Percentiles rank a stretch among this genome's conserved stretches.
These are phyloP conservation scores for Aegilops longissima DNA, from an alignment of 176 grass and related monocot genomes.

Conservation along the genomic window DNA sequence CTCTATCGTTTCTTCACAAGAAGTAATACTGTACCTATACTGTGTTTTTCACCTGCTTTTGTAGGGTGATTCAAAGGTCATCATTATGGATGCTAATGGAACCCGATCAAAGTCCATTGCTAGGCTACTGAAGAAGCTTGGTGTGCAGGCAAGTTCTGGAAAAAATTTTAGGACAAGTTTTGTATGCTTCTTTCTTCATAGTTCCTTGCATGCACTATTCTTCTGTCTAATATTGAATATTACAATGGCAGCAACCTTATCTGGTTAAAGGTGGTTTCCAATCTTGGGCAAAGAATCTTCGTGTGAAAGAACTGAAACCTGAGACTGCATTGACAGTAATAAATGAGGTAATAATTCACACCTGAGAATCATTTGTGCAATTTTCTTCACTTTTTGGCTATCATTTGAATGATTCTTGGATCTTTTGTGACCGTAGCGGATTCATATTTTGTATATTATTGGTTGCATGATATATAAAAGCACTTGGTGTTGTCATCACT, in stretches of 20 bases:
- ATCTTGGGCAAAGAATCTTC: conserved; percentile 82
- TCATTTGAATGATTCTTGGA: conserved; percentile 22
- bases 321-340: conserved; percentile 80
- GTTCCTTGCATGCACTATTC: background rate
- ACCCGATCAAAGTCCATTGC: conserved; percentile 78
- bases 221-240: conserved; percentile 41
- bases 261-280: conserved; percentile 93
- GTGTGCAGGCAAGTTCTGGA: conserved; percentile 69
- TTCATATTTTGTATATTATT: background rate
- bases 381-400: background rate
- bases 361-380: background rate
- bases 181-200: conserved; percentile 3
- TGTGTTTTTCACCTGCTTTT: conserved; percentile 20
- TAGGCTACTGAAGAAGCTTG: conserved; percentile 87
- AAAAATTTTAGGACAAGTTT: conserved; percentile 1
- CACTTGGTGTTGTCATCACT: background rate
- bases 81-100: conserved; percentile 93
- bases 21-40: background rate
- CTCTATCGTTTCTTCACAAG: background rate
- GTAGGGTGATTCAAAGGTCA: conserved; percentile 77
- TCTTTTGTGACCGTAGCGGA: background rate
- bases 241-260: conserved; percentile 70
- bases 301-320: conserved; percentile 86
- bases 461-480: background rate
- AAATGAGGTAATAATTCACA: conserved; percentile 76